phyloP scores from a whole-genome alignment of 2,329 filamentous ascomycete species.

The Monosporascus cannonballus region DNA sequence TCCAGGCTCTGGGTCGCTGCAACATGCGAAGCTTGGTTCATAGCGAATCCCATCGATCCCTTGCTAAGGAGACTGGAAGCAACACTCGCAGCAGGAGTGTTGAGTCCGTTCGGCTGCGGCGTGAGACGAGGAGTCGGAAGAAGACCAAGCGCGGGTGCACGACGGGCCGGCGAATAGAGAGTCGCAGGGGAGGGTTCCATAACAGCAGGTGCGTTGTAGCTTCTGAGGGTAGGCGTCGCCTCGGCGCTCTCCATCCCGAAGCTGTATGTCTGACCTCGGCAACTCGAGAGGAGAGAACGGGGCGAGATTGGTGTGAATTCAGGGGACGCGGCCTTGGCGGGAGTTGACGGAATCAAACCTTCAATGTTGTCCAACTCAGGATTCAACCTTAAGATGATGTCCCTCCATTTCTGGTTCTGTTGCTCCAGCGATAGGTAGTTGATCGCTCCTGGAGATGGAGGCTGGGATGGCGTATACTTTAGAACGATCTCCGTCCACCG shows the following conservation, averaged over 20 bases:
- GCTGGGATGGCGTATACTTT: constrained; percentile 66
- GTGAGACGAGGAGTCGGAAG: constrained; percentile 55
- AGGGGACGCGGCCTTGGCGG: constrained; percentile 22
- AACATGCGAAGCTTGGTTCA: constrained; percentile 47
- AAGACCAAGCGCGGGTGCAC: constrained; percentile 47
- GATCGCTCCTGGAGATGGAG: constrained; percentile 45
- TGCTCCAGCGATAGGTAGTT: constrained; percentile 35
- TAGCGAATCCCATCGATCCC: constrained; percentile 55
- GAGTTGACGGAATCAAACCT: constrained; percentile 36
- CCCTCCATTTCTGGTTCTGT: constrained; percentile 51
- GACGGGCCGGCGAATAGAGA: constrained; percentile 38
- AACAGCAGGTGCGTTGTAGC: constrained; percentile 33
- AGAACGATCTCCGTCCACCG: constrained; percentile 91
- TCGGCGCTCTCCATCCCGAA: constrained; percentile 33
- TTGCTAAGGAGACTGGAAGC: constrained; percentile 42
- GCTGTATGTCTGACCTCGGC: constrained; percentile 28
- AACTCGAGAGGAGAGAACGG: constrained; percentile 38
- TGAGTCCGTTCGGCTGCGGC: constrained; percentile 48
- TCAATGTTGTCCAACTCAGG: constrained; percentile 54
- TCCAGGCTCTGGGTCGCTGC: constrained; percentile 45
- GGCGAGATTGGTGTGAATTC: constrained; percentile 34
- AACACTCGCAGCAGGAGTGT: constrained; percentile 55
- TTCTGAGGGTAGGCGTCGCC: constrained; percentile 35
- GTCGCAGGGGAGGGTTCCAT: constrained; percentile 45
- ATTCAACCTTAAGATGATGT: constrained; percentile 50